Evolutionary conservation across 176 grass and related monocot species (phyloP).

Genomic region (Aegilops umbellulata): DNA sequence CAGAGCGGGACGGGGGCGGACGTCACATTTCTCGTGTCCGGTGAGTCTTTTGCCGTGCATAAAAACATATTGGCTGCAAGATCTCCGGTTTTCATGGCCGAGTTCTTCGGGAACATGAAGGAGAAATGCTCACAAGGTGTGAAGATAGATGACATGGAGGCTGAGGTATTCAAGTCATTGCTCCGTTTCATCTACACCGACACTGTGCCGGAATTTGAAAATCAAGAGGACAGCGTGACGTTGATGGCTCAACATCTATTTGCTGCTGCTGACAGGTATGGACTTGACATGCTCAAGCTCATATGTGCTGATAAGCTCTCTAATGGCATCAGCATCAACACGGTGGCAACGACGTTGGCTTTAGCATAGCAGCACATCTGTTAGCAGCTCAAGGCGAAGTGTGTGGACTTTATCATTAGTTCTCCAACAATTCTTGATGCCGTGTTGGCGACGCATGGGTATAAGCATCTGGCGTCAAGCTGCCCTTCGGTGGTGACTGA

Average conservation of each 20-base stretch:
- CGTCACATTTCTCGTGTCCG: neutral
- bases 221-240: neutral
- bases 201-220: neutral
- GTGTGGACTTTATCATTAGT: conserved; percentile 39
- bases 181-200: conserved; percentile 26
- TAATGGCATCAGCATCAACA: neutral
- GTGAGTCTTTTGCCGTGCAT: neutral
- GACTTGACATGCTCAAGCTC: conserved; percentile 41
- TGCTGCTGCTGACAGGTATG: conserved; percentile 43
- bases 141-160: neutral
- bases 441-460: neutral
- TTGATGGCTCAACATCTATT: conserved; percentile 21
- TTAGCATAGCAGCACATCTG: neutral
- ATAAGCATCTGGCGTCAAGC: neutral
- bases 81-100: neutral
- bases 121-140: neutral
- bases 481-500: neutral
- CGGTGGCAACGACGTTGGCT: neutral
- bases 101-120: neutral
- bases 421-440: conserved; percentile 3
- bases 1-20: neutral
- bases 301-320: conserved; percentile 35
- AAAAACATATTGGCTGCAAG: neutral
- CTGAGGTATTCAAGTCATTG: conserved; percentile 5
- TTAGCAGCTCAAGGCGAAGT: conserved; percentile 19